Conservation (phyloP, 164 flowering plant genomes). For the Liriodendron chinense region DNA sequence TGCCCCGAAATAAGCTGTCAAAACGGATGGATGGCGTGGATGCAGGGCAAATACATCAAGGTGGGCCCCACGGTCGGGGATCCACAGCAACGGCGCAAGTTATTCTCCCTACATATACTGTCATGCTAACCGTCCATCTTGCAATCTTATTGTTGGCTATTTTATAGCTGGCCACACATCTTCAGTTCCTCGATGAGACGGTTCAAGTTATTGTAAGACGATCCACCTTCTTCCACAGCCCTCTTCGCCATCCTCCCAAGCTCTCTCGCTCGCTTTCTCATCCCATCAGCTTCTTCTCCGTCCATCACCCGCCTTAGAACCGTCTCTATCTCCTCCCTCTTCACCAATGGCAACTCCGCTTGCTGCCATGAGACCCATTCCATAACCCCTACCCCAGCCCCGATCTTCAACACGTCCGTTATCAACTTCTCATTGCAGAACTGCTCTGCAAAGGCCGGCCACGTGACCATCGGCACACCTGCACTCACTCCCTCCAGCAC, state of each 20-base stretch:
- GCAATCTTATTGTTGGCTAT: too few relatives aligned
- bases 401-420: conserved; percentile 11
- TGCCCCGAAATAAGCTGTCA: too few relatives aligned
- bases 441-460: conserved; percentile 16
- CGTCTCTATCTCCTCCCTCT: conserved; percentile 14
- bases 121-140: too few relatives aligned
- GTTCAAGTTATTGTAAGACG: conserved; percentile 20
- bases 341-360: conserved; percentile 1
- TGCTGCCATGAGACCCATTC: background rate
- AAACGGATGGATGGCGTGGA: too few relatives aligned
- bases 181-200: conserved; percentile 18
- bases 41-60: too few relatives aligned
- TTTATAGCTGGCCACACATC: too few relatives aligned
- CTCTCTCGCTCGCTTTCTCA: conserved; percentile 17
- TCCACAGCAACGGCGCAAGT: too few relatives aligned
- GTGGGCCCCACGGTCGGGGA: too few relatives aligned
- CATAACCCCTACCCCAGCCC: conserved; percentile 24
- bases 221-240: conserved; percentile 30
- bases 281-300: conserved; percentile 25
- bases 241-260: conserved; percentile 22
- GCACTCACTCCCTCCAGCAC: conserved; percentile 11
- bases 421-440: conserved; percentile 22
- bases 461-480: conserved; percentile 20
- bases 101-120: too few relatives aligned
- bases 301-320: conserved; percentile 21